A percentile compares a stretch with the other conserved stretches of the same genome.
Evolutionary conservation across 495 filamentous ascomycete genomes (phyloP).

Genomic region (Pyronema domesticum): DNA sequence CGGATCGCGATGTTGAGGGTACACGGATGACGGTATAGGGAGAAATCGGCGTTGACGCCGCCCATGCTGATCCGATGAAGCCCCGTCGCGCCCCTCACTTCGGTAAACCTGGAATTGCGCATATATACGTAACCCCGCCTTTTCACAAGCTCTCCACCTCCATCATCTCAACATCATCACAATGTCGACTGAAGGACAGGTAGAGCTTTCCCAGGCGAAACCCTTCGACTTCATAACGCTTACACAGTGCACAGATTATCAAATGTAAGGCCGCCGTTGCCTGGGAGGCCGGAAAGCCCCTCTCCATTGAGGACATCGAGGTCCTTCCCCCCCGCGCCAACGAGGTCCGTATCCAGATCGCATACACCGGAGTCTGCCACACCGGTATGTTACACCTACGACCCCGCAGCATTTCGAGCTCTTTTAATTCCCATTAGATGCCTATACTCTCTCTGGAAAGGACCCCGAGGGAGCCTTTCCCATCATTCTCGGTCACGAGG

Average conservation of each 20-base stretch:
- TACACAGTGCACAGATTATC: conserved; percentile 38
- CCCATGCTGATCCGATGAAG: not conserved
- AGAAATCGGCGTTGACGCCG: no score
- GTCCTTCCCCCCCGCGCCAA: conserved; percentile 79
- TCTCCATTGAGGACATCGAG: conserved; percentile 80
- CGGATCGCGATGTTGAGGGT: no score
- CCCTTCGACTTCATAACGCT: not conserved
- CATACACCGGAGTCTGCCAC: conserved; percentile 96
- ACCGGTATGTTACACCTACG: conserved; percentile 45
- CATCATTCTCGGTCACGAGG: conserved; percentile 88
- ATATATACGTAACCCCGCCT: not conserved
- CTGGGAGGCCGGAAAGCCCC: conserved; percentile 82
- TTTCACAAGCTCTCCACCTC: not conserved
- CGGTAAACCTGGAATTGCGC: not conserved
- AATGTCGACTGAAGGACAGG: conserved; percentile 22
- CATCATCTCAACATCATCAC: not conserved
- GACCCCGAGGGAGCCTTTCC: conserved; percentile 98
- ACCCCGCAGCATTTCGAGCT: not conserved
- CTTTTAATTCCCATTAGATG: conserved; percentile 36
- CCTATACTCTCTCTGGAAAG: conserved; percentile 94
- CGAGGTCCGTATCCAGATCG: conserved; percentile 90
- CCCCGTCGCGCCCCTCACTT: not conserved
- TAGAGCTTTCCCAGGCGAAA: not conserved
- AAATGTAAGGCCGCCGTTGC: conserved; percentile 81
- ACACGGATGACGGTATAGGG: no score